phyloP scores from a whole-genome alignment of 2,329 filamentous ascomycete species.

The Neurospora sp. region DNA sequence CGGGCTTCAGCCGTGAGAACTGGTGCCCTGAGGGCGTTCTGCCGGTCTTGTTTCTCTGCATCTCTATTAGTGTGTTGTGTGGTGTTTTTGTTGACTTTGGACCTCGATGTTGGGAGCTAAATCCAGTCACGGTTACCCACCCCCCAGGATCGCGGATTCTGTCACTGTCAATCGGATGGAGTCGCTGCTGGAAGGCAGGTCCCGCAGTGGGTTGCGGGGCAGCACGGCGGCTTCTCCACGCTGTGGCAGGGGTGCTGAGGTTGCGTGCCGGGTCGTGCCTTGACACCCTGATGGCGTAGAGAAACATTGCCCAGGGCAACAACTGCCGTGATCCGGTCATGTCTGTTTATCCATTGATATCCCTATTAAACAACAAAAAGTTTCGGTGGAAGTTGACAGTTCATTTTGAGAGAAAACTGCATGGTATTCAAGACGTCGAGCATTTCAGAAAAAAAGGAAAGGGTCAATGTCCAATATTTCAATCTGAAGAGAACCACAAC shows the following conservation, averaged over 20 bases:
- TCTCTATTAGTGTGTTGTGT: neutral
- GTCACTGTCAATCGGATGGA: neutral
- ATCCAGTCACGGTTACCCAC: neutral
- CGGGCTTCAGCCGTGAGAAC: slow-evolving; percentile 50
- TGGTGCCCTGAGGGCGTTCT: slow-evolving; percentile 47
- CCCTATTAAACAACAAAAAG: neutral
- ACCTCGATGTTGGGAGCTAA: neutral
- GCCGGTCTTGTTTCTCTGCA: slow-evolving; percentile 14
- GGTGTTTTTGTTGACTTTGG: neutral
- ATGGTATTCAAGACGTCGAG: neutral
- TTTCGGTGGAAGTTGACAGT: neutral
- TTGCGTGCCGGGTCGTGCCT: neutral
- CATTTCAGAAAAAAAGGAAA: neutral
- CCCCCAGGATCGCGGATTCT: neutral
- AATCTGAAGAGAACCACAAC: neutral
- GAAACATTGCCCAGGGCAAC: neutral
- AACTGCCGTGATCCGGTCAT: neutral
- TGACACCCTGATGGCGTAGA: neutral
- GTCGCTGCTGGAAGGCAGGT: neutral
- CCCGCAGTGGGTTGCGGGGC: neutral
- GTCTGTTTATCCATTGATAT: neutral
- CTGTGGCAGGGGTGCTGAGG: neutral
- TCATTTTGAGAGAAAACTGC: neutral
- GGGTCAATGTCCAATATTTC: neutral
- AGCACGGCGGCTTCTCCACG: neutral